A percentile compares a stretch with the other conserved stretches of the same genome.
phyloP scores from a whole-genome alignment of 1,284 basidiomycete species.

The Paramarasmius palmivorus region DNA sequence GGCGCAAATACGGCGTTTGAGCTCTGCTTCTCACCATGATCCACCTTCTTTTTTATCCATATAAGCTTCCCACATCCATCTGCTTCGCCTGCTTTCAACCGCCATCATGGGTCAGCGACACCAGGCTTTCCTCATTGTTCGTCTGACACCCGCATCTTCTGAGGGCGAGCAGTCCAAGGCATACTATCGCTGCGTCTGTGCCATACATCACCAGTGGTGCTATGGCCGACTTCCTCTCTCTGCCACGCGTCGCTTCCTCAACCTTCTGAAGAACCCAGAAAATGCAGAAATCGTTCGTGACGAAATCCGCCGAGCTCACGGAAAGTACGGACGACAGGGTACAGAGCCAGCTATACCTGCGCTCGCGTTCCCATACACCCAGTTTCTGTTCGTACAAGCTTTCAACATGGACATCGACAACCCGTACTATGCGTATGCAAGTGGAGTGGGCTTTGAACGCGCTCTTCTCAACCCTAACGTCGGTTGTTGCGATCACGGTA shows the following conservation, averaged over 20 bases:
- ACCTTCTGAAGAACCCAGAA: slow-evolving; percentile 31
- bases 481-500: slow-evolving; percentile 30
- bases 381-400: slow-evolving; percentile 22
- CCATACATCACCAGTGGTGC: slow-evolving; percentile 39
- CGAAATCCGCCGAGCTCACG: slow-evolving; percentile 30
- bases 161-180: slow-evolving; percentile 6
- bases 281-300: slow-evolving; percentile 35
- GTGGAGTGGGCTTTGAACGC: slow-evolving; percentile 14
- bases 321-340: slow-evolving; percentile 21
- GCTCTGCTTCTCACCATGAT: too few relatives aligned
- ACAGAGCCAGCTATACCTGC: slow-evolving; percentile 18
- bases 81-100: neutral
- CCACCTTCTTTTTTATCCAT: too few relatives aligned
- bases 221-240: slow-evolving; percentile 31
- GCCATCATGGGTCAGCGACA: slow-evolving; percentile 20
- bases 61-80: too few relatives aligned
- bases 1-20: too few relatives aligned
- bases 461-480: slow-evolving; percentile 23
- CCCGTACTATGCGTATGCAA: slow-evolving; percentile 9
- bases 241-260: slow-evolving; percentile 31
- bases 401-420: slow-evolving; percentile 24
- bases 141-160: slow-evolving; percentile 16
- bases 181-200: slow-evolving; percentile 39
- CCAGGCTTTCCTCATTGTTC: slow-evolving; percentile 20
- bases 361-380: slow-evolving; percentile 32